A percentile compares a stretch with the other conserved stretches of the same genome.
Conservation (phyloP, 495 filamentous ascomycete genomes). For the Lasiosphaeriaceae sp. region DNA sequence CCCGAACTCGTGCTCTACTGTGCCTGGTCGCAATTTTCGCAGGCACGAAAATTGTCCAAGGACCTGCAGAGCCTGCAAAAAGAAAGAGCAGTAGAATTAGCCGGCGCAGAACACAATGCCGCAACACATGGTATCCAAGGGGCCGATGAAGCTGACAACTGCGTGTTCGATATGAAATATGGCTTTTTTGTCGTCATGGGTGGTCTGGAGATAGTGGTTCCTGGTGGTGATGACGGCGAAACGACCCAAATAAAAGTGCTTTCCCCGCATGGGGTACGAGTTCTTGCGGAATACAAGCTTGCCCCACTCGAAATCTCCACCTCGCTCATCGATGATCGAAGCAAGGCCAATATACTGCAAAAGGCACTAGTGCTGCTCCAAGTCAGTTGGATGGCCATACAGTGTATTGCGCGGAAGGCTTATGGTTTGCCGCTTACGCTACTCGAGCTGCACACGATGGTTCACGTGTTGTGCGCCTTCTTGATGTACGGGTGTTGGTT, state of each 20-base stretch:
- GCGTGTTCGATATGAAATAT: constrained; percentile 6
- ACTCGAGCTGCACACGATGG: constrained; percentile 18
- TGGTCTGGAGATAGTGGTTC: not conserved
- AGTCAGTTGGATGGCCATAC: constrained; percentile 19
- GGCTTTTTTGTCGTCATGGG: constrained; percentile 13
- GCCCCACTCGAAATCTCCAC: not conserved
- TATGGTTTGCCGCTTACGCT: constrained; percentile 14
- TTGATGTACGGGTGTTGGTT: constrained; percentile 16
- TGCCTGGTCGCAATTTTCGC: not conserved
- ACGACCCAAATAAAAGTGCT: not conserved
- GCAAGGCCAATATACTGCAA: constrained; percentile 31
- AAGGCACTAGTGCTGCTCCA: constrained; percentile 30
- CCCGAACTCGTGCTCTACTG: constrained; percentile 8
- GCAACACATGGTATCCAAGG: not conserved
- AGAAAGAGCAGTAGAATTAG: not conserved
- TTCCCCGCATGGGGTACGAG: not conserved
- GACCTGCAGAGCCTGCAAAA: not conserved
- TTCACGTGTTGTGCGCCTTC: constrained; percentile 18
- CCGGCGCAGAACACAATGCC: not conserved
- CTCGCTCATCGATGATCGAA: constrained; percentile 17
- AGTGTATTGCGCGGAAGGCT: constrained; percentile 5
- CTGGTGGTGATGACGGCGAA: not conserved
- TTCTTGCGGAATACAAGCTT: not conserved
- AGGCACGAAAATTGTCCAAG: not conserved
- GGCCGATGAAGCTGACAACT: not conserved